These are phyloP conservation scores for Neocallimastix lanati DNA, from an alignment of 192 early-diverging fungal genomes.

Conservation along the genomic window DNA sequence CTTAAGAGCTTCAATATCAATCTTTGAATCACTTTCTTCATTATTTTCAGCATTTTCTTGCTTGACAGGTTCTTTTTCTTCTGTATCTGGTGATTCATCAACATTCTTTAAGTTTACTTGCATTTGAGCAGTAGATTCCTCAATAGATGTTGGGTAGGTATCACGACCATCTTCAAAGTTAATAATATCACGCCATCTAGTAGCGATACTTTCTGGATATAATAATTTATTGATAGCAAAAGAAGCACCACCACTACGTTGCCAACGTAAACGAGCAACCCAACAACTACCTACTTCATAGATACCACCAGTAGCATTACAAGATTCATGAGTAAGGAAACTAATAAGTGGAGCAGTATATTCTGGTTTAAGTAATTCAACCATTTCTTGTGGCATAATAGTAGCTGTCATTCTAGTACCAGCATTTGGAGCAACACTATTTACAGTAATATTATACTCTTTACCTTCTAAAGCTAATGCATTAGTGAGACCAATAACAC, in stretches of 20 bases:
- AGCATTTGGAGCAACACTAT: conserved; percentile 93
- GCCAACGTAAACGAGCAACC: conserved; percentile 64
- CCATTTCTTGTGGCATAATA: conserved; percentile 85
- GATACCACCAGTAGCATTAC: conserved; percentile 59
- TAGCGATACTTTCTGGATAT: conserved; percentile 66
- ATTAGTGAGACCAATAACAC: conserved; percentile 39
- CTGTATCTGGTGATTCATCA: conserved; percentile 13
- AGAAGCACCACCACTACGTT: conserved; percentile 80
- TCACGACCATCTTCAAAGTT: conserved; percentile 94
- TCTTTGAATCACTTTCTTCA: not conserved
- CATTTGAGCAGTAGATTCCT: conserved; percentile 63
- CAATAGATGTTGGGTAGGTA: conserved; percentile 56
- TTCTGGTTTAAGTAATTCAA: conserved; percentile 90
- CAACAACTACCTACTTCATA: conserved; percentile 82
- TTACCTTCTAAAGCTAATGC: conserved; percentile 41
- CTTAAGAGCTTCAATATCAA: conserved; percentile 50
- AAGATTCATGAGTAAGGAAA: conserved; percentile 80
- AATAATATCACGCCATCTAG: conserved; percentile 57
- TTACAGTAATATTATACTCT: conserved; percentile 73
- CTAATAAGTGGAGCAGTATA: conserved; percentile 86
- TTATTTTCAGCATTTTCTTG: conserved; percentile 14
- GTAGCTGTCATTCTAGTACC: conserved; percentile 95
- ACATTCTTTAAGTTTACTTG: conserved; percentile 68
- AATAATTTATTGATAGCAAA: conserved; percentile 71
- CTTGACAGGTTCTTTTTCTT: conserved; percentile 4